These are phyloP conservation scores for Amanita pseudoporphyria DNA, from an alignment of 768 basidiomycete genomes.

Conservation along the genomic window DNA sequence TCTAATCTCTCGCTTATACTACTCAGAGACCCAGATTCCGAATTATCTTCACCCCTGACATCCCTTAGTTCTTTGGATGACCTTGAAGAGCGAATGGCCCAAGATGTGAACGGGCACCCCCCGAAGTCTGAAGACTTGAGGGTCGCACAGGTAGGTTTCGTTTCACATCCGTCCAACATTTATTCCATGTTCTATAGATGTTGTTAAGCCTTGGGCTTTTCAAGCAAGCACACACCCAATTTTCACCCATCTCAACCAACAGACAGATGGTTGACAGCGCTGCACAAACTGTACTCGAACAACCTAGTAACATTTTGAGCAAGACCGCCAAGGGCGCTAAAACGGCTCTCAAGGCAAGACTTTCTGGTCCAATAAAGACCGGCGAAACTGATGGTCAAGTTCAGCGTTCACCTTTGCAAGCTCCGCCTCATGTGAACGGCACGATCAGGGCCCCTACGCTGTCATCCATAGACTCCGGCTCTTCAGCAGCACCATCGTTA, in stretches of 20 bases:
- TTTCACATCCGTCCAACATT: too few relatives aligned
- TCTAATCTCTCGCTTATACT: neutral
- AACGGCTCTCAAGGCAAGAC: neutral
- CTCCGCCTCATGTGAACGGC: neutral
- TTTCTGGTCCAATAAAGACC: too few relatives aligned
- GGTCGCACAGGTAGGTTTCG: conserved; percentile 44
- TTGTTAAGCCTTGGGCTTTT: neutral
- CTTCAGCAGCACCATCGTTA: neutral
- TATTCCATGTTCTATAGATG: conserved; percentile 1
- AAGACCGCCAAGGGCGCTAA: neutral
- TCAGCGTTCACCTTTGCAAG: conserved; percentile 6
- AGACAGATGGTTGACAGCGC: conserved; percentile 18
- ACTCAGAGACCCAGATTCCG: conserved; percentile 35
- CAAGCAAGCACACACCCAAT: conserved; percentile 1
- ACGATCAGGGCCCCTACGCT: conserved; percentile 6
- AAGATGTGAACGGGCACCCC: conserved; percentile 17
- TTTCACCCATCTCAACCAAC: neutral
- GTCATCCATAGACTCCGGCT: conserved; percentile 3
- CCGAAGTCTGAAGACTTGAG: conserved; percentile 39
- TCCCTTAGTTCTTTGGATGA: conserved; percentile 68
- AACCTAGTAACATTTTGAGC: conserved; percentile 1
- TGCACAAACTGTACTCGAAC: conserved; percentile 22
- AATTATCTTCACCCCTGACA: conserved; percentile 62
- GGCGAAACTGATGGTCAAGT: neutral
- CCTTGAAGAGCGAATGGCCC: conserved; percentile 29